These are phyloP conservation scores for Poa pratensis DNA, from an alignment of 176 grass and related monocot genomes.

Conservation along the genomic window DNA sequence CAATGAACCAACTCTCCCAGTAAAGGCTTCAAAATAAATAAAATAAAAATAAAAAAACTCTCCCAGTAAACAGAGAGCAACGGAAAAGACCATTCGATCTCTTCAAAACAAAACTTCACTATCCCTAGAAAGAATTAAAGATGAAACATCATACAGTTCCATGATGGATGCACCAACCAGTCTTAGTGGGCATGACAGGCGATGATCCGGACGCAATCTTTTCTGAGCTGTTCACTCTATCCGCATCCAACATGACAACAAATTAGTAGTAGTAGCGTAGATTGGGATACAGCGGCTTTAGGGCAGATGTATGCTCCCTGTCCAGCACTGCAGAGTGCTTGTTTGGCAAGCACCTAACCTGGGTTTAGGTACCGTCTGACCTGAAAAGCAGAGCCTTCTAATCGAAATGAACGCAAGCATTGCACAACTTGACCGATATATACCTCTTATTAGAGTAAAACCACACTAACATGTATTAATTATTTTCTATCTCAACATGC, in stretches of 20 bases:
- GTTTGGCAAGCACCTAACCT: constrained; percentile 22
- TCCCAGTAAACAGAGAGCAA: neutral
- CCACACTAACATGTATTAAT: too few species aligned
- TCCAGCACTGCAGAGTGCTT: neutral
- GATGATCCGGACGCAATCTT: constrained; percentile 55
- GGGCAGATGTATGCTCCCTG: constrained; percentile 21
- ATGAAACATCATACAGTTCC: neutral
- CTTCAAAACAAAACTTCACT: constrained; percentile 29
- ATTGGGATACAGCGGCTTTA: constrained; percentile 30
- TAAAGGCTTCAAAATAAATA: too few species aligned
- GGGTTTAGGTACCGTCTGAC: constrained; percentile 32
- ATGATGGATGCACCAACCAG: constrained; percentile 11
- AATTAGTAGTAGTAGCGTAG: neutral
- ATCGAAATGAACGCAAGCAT: neutral
- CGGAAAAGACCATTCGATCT: constrained; percentile 19
- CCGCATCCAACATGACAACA: constrained; percentile 22
- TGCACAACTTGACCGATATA: too few species aligned
- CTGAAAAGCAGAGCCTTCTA: neutral
- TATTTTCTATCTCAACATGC: too few species aligned
- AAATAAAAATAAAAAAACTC: too few species aligned
- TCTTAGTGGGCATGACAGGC: constrained; percentile 46
- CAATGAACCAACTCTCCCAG: constrained; percentile 7
- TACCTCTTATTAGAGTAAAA: too few species aligned
- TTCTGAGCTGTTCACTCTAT: constrained; percentile 38
- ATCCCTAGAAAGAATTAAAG: constrained; percentile 35